Percentiles rank a stretch among this genome's conserved stretches.
Conservation (phyloP, 2,329 filamentous ascomycete genomes). For the Pseudopithomyces maydicus region DNA sequence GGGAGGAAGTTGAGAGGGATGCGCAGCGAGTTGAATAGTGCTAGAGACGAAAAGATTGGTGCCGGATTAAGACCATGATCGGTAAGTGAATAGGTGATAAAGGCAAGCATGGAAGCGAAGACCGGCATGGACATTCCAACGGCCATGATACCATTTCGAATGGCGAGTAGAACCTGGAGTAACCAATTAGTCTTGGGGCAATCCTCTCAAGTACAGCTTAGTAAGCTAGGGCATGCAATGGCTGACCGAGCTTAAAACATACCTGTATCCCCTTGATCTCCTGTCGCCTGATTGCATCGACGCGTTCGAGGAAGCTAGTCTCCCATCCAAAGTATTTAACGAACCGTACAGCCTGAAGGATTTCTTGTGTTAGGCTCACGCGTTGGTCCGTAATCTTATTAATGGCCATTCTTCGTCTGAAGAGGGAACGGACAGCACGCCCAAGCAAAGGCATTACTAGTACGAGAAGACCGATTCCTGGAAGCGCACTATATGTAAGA, state of each 20-base stretch:
- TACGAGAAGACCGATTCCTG: conserved; percentile 83
- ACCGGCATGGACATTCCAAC: conserved; percentile 86
- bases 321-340: conserved; percentile 99
- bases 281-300: conserved; percentile 72
- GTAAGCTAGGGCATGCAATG: conserved; percentile 43
- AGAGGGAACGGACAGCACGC: conserved; percentile 75
- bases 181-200: neutral
- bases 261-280: conserved; percentile 66
- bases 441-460: conserved; percentile 79
- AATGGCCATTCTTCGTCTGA: conserved; percentile 76
- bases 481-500: conserved; percentile 84
- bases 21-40: conserved; percentile 88
- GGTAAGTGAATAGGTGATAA: conserved; percentile 76
- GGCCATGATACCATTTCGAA: conserved; percentile 84
- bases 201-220: neutral
- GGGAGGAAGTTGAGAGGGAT: conserved; percentile 90
- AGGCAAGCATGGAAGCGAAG: conserved; percentile 93
- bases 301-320: conserved; percentile 77
- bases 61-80: conserved; percentile 74
- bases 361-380: conserved; percentile 90
- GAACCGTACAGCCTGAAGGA: conserved; percentile 86
- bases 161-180: conserved; percentile 75
- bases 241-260: neutral
- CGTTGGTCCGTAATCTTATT: conserved; percentile 95
- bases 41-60: conserved; percentile 87